These are phyloP conservation scores for Russula sp. DNA, from an alignment of 768 basidiomycete genomes.

Conservation along the genomic window DNA sequence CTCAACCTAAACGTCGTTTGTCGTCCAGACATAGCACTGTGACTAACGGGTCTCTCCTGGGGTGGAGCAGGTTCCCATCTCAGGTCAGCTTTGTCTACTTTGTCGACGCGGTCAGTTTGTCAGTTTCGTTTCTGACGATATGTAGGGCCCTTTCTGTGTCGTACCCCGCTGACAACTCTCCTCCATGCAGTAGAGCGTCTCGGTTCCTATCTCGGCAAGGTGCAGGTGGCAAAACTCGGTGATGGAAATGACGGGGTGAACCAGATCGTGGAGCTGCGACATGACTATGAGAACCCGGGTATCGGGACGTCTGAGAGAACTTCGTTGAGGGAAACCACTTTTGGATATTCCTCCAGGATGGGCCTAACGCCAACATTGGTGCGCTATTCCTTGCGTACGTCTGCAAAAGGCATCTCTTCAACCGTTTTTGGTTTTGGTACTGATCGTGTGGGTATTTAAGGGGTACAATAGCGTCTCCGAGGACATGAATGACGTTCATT, in stretches of 20 bases:
- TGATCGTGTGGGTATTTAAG: too few species aligned
- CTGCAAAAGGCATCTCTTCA: neutral
- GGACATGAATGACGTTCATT: too few species aligned
- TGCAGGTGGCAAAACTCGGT: conserved; percentile 41
- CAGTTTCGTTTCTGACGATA: too few species aligned
- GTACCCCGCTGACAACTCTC: too few species aligned
- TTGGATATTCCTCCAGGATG: conserved; percentile 30
- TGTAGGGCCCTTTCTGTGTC: too few species aligned
- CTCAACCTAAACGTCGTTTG: neutral
- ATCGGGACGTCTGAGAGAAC: conserved; percentile 37
- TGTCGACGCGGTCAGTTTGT: too few species aligned
- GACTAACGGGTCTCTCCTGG: too few species aligned
- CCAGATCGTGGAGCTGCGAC: conserved; percentile 37
- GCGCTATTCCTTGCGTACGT: conserved; percentile 34
- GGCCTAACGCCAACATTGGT: conserved; percentile 29
- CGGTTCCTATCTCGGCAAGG: conserved; percentile 32
- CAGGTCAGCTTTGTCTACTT: too few species aligned
- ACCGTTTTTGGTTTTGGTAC: neutral
- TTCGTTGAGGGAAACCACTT: conserved; percentile 23
- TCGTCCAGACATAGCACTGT: too few species aligned
- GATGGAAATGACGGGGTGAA: conserved; percentile 42
- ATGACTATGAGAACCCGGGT: conserved; percentile 35
- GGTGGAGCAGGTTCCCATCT: too few species aligned
- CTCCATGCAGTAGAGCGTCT: too few species aligned
- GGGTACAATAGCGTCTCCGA: conserved; percentile 23